These are phyloP conservation scores for Butyriboletus loyo DNA, from an alignment of 768 basidiomycete genomes.

Conservation along the genomic window DNA sequence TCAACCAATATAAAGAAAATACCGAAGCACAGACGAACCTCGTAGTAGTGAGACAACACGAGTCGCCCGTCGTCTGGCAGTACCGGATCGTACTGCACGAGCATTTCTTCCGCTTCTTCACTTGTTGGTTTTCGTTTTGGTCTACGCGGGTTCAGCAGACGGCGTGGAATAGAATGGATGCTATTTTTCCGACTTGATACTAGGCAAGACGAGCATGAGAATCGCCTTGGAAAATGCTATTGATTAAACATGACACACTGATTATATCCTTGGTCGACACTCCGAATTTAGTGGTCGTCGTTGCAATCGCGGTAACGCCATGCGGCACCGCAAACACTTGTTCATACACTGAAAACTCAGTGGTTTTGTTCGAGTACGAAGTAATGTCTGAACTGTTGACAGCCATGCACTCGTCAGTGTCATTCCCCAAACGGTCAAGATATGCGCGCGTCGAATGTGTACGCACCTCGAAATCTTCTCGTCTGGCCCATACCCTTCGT, in stretches of 20 bases:
- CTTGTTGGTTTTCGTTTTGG: conserved; percentile 72
- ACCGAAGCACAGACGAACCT: conserved; percentile 39
- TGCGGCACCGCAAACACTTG: conserved; percentile 70
- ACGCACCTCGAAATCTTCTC: conserved; percentile 71
- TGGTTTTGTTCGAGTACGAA: conserved; percentile 50
- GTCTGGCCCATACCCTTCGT: conserved; percentile 69
- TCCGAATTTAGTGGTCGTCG: conserved; percentile 85
- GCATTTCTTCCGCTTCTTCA: conserved; percentile 80
- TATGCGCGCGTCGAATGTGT: neutral
- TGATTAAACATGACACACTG: conserved; percentile 44
- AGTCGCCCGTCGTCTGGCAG: conserved; percentile 64
- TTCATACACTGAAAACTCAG: conserved; percentile 57
- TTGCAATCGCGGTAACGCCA: conserved; percentile 63
- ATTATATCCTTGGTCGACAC: conserved; percentile 86
- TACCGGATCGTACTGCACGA: conserved; percentile 81
- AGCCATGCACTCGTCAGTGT: neutral
- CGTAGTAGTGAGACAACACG: conserved; percentile 54
- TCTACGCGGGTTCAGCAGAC: conserved; percentile 79
- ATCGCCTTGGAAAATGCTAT: neutral
- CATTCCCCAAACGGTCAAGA: conserved; percentile 15
- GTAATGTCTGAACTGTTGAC: conserved; percentile 49
- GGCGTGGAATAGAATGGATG: conserved; percentile 69
- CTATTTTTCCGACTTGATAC: conserved; percentile 77
- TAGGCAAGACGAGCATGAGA: conserved; percentile 28
- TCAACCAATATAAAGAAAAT: conserved; percentile 1